Conservation (phyloP, 352 stramenopile genomes). For the Globisporangium okanoganense region DNA sequence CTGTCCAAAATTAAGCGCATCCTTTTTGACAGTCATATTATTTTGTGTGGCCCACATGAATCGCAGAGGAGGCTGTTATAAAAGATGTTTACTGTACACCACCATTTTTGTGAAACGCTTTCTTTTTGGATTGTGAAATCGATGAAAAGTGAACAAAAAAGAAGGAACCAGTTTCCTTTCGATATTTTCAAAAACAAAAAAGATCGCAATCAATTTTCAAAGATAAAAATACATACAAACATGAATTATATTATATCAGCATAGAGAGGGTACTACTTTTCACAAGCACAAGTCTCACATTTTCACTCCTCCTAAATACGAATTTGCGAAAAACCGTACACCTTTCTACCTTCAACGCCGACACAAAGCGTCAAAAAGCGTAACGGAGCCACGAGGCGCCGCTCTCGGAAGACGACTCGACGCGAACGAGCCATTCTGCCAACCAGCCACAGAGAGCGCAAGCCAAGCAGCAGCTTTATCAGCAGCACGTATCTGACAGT, state of each 20-base stretch:
- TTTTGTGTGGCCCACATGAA: background rate
- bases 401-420: background rate
- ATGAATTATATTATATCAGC: background rate
- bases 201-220: background rate
- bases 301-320: background rate
- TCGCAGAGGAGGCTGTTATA: background rate
- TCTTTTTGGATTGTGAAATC: background rate
- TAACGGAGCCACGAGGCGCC: slow-evolving; percentile 6
- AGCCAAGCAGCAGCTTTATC: background rate
- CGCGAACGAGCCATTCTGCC: background rate
- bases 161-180: background rate
- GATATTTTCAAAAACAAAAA: background rate
- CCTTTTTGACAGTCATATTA: background rate
- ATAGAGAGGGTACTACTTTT: background rate
- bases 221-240: background rate
- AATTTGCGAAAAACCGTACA: background rate
- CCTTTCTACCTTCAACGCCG: background rate
- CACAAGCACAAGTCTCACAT: background rate
- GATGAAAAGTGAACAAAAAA: background rate
- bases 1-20: background rate
- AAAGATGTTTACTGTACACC: background rate
- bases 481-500: background rate
- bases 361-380: background rate
- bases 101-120: background rate
- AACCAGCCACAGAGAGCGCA: background rate